Conservation (phyloP, 768 basidiomycete species). For the Pulveroboletus ravenelii region DNA sequence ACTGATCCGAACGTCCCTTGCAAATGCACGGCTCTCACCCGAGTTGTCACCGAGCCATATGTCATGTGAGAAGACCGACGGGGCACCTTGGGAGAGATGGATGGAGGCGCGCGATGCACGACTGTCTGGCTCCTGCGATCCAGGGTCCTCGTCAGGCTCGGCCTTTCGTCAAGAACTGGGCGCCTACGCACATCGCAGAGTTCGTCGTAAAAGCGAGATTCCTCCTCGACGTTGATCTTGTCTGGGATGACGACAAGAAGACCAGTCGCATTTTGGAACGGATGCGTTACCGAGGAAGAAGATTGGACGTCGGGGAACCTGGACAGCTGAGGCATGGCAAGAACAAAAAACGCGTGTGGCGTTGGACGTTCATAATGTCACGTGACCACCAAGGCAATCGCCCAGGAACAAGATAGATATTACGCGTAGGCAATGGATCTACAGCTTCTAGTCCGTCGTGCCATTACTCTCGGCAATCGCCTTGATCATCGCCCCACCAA, state of each 20-base stretch:
- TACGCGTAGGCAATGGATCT: not conserved
- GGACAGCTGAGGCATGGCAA: slow-evolving; percentile 7
- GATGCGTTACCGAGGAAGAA: slow-evolving; percentile 26
- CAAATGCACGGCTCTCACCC: slow-evolving; percentile 51
- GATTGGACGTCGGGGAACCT: slow-evolving; percentile 5
- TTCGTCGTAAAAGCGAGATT: slow-evolving; percentile 63
- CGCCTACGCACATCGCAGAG: slow-evolving; percentile 41
- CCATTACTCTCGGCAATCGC: slow-evolving; percentile 61
- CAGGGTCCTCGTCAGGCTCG: not conserved
- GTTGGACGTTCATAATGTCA: too few relatives aligned
- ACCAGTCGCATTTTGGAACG: slow-evolving; percentile 43
- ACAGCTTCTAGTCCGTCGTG: not conserved
- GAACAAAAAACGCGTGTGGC: not conserved
- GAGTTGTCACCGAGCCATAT: slow-evolving; percentile 66
- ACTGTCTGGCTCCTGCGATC: slow-evolving; percentile 19
- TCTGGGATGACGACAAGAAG: slow-evolving; percentile 53
- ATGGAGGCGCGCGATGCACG: slow-evolving; percentile 20
- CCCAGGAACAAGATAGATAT: too few relatives aligned
- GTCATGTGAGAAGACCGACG: slow-evolving; percentile 61
- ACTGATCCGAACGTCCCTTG: slow-evolving; percentile 57
- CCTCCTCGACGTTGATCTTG: slow-evolving; percentile 63
- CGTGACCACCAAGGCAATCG: too few relatives aligned
- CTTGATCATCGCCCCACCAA: slow-evolving; percentile 88
- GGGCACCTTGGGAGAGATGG: slow-evolving; percentile 32
- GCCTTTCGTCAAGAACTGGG: not conserved